These are phyloP conservation scores for Alloteropsis semialata DNA, from an alignment of 176 grass and related monocot species.

Conservation along the genomic window DNA sequence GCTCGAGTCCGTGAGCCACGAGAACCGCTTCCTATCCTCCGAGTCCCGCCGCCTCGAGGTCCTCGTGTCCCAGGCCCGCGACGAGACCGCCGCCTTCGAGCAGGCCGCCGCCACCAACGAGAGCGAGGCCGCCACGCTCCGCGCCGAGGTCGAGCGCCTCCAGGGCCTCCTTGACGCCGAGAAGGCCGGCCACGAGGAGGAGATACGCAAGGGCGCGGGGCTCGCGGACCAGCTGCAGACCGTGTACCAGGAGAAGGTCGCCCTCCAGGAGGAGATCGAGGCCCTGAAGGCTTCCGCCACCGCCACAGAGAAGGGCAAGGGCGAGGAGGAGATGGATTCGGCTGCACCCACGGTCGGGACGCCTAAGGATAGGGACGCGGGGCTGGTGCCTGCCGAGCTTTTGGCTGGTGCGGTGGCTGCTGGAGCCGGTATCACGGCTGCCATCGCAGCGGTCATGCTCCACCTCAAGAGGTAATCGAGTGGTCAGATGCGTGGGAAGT, in stretches of 20 bases:
- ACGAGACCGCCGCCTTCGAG: slow-evolving; percentile 29
- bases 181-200: slow-evolving; percentile 23
- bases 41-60: slow-evolving; percentile 49
- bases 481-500: slow-evolving; percentile 20
- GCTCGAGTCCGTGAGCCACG: slow-evolving; percentile 31
- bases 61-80: slow-evolving; percentile 19
- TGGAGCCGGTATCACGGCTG: slow-evolving; percentile 26
- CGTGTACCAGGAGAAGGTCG: slow-evolving; percentile 44
- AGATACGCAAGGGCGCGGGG: slow-evolving; percentile 3
- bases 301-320: slow-evolving; percentile 1
- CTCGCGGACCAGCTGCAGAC: slow-evolving; percentile 23
- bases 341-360: neutral
- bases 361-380: neutral
- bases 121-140: slow-evolving; percentile 20
- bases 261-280: slow-evolving; percentile 37
- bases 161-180: slow-evolving; percentile 26
- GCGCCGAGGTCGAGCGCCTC: slow-evolving; percentile 43
- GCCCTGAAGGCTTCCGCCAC: slow-evolving; percentile 34
- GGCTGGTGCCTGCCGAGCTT: neutral
- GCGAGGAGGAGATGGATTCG: neutral
- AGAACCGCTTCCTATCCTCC: slow-evolving; percentile 37
- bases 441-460: slow-evolving; percentile 18
- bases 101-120: slow-evolving; percentile 16
- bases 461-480: slow-evolving; percentile 49
- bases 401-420: slow-evolving; percentile 38